phyloP scores from a whole-genome alignment of 208 protist genomes.

The Porcisia deanei region DNA sequence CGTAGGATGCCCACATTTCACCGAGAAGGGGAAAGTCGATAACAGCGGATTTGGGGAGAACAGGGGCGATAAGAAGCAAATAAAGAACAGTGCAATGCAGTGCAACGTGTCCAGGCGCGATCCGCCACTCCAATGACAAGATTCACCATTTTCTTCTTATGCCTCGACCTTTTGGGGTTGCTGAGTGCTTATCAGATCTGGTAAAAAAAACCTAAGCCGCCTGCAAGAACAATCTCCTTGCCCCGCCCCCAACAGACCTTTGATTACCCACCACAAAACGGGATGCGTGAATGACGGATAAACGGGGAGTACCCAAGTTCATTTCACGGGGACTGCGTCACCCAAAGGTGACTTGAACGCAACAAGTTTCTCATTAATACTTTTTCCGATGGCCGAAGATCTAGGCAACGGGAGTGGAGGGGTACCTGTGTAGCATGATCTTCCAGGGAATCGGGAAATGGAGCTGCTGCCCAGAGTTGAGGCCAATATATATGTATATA shows the following conservation, averaged over 20 bases:
- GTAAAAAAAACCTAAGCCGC: too few species aligned
- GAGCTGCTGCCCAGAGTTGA: not conserved
- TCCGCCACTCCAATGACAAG: not conserved
- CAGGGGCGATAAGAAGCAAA: too few species aligned
- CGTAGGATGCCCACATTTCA: too few species aligned
- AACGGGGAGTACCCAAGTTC: too few species aligned
- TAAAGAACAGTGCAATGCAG: not conserved
- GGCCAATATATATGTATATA: too few species aligned
- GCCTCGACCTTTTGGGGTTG: too few species aligned
- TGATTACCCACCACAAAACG: not conserved
- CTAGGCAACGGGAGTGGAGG: too few species aligned
- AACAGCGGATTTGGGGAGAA: too few species aligned
- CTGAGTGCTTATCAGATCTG: not conserved
- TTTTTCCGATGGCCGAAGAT: too few species aligned
- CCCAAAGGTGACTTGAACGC: not conserved
- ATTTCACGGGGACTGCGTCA: not conserved
- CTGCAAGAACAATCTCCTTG: not conserved
- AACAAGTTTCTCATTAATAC: not conserved
- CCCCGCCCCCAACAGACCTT: not conserved
- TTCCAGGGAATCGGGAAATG: not conserved
- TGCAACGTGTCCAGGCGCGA: too few species aligned
- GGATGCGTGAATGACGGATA: too few species aligned
- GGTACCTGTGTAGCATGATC: not conserved
- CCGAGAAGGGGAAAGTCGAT: too few species aligned
- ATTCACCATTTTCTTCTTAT: not conserved